Conservation (phyloP, 2,329 filamentous ascomycete species). For the Fusarium subtropicale region DNA sequence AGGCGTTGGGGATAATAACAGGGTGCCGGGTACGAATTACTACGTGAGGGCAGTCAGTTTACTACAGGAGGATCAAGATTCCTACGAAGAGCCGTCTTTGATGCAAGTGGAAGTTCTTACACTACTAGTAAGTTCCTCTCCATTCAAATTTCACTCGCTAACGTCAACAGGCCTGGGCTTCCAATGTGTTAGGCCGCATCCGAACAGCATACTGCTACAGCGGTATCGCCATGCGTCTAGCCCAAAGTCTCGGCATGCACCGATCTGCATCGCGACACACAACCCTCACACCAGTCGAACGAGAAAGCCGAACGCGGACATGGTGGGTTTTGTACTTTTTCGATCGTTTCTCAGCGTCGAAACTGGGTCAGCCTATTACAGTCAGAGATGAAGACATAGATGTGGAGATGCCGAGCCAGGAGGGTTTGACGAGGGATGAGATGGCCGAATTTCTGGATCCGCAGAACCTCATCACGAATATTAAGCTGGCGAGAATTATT, state of each 20-base stretch:
- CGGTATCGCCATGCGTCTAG: slow-evolving; percentile 54
- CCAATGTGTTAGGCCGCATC: slow-evolving; percentile 52
- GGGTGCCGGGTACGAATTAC: slow-evolving; percentile 57
- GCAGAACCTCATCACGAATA: slow-evolving; percentile 45
- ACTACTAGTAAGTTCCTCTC: slow-evolving; percentile 16
- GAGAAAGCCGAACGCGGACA: slow-evolving; percentile 45
- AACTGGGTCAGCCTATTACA: slow-evolving; percentile 50
- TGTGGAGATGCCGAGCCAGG: slow-evolving; percentile 49
- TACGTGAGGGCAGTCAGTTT: slow-evolving; percentile 56
- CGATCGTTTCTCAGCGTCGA: slow-evolving; percentile 50
- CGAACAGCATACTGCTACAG: slow-evolving; percentile 50
- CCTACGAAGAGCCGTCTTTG: slow-evolving; percentile 57
- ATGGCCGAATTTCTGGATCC: slow-evolving; percentile 49
- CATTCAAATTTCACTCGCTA: rapidly evolving
- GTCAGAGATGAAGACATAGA: slow-evolving; percentile 51
- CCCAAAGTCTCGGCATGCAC: slow-evolving; percentile 57
- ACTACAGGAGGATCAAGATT: slow-evolving; percentile 51
- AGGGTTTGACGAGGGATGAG: slow-evolving; percentile 46
- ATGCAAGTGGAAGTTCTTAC: slow-evolving; percentile 58
- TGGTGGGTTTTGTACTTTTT: slow-evolving; percentile 54
- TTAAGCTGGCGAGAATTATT: slow-evolving; percentile 48
- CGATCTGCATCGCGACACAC: slow-evolving; percentile 46
- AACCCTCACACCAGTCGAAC: slow-evolving; percentile 38
- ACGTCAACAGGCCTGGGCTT: slow-evolving; percentile 42
- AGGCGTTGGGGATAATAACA: slow-evolving; percentile 39